phyloP scores from a whole-genome alignment of 2,329 filamentous ascomycete genomes.

The Fusarium proliferatum region DNA sequence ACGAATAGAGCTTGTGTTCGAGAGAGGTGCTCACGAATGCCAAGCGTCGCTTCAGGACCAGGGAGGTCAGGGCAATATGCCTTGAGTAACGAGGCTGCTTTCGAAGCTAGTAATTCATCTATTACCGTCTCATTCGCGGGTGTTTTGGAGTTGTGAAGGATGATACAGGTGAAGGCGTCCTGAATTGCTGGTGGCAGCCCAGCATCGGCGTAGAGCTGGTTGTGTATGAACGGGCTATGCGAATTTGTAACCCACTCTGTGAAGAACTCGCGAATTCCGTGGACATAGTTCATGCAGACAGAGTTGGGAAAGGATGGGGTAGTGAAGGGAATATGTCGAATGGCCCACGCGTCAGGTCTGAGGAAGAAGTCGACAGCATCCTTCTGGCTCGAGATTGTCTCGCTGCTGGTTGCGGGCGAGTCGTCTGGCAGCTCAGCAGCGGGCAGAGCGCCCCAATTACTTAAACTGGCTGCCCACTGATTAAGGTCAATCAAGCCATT shows the following conservation, averaged over 20 bases:
- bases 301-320: background rate
- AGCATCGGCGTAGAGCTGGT: constrained; percentile 5
- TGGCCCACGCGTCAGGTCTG: background rate
- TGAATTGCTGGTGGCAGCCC: background rate
- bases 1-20: constrained; percentile 3
- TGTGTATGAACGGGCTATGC: constrained; percentile 12
- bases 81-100: background rate
- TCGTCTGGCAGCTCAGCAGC: background rate
- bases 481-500: background rate
- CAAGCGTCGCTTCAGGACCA: background rate
- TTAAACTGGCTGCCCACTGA: constrained; percentile 1
- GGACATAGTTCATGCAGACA: constrained; percentile 8
- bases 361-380: constrained; percentile 6
- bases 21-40: constrained; percentile 3
- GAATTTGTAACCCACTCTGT: constrained; percentile 1
- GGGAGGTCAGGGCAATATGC: accelerated
- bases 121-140: background rate
- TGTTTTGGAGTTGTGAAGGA: background rate
- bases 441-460: background rate
- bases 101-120: background rate
- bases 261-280: background rate
- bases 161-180: constrained; percentile 3
- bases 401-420: background rate
- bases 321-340: constrained; percentile 1
- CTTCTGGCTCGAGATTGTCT: background rate